Evolutionary conservation across 306 rosid species (phyloP), one percentile per base, ranked within the genome.

Genomic region (Ormosia emarginata): DNA sequence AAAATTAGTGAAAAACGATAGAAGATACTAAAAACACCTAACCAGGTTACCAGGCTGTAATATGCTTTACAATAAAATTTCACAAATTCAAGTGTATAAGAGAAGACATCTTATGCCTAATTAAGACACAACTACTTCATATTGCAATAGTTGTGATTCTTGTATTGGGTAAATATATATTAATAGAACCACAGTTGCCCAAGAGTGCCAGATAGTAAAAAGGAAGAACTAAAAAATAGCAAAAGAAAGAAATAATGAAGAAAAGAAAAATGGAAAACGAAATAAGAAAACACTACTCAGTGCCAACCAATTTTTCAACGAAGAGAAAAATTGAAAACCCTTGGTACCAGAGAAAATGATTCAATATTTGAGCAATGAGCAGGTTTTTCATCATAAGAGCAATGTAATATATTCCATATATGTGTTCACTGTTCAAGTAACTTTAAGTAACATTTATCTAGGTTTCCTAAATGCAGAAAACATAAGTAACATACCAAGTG

Each of bases 401-500:
- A 63, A 44, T 17, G 75, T 14, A 58, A 59, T 71, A 81, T 65
- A 66, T 17, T 37, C 44, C 56, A 41, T 39, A 34, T 49, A 62
- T 74, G 52, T 32, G 7, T 63, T 74, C 61, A 53, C 59, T 67
- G 41, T 83, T 49, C 29, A 70, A 44, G 65, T 77, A 55, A 29
- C 76, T 77, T 55, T 1, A 44, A 49, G 59, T 40, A 46, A 39
- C 79, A 40, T 66, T 15, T 32, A 53, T 58, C 62, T 43, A 37
- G 56, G 59, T 71, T 71, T 57, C 39, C 61, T 64, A 44, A 79
- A 83, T 75, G 64, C 39, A 66, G 50, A 33, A 57, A 81, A 79
- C 67, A 73, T 64, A 81, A 73, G 79, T 36, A 50, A 53, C 79
- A 29, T 88, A 93, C 98, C 98, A 53, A 93, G 93, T 50, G 98